phyloP scores from a whole-genome alignment of 345 rosid species.

The Noccaea bulbosa region DNA sequence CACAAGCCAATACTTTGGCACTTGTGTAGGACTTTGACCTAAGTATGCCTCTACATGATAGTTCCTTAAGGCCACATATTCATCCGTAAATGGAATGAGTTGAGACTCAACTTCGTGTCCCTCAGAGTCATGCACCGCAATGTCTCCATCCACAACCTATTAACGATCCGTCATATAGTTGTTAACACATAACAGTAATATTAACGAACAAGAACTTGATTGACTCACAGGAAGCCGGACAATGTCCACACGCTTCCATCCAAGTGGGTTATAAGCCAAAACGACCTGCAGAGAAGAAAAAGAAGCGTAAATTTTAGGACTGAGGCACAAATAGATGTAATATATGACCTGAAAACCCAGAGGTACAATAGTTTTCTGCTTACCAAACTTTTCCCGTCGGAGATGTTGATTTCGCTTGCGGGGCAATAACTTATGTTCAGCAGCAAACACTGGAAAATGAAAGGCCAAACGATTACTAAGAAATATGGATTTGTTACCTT shows the following conservation, averaged over 20 bases:
- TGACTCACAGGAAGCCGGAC: slow-evolving; percentile 85
- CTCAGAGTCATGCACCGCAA: slow-evolving; percentile 72
- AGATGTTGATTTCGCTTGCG: slow-evolving; percentile 67
- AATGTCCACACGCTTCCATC: slow-evolving; percentile 90
- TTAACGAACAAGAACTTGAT: slow-evolving; percentile 22
- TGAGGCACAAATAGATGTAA: slow-evolving; percentile 9
- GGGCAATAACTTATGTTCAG: slow-evolving; percentile 95
- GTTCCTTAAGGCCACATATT: slow-evolving; percentile 58
- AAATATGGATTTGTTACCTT: background rate
- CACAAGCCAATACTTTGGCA: slow-evolving; percentile 86
- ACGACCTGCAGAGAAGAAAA: slow-evolving; percentile 55
- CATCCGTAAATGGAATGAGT: slow-evolving; percentile 73
- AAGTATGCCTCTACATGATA: slow-evolving; percentile 77
- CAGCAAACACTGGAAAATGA: slow-evolving; percentile 76
- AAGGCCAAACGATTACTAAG: slow-evolving; percentile 17
- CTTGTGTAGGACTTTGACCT: slow-evolving; percentile 57
- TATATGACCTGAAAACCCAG: slow-evolving; percentile 26
- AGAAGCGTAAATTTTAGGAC: slow-evolving; percentile 26
- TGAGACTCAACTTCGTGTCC: slow-evolving; percentile 86
- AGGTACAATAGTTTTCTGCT: slow-evolving; percentile 28
- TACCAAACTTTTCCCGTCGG: slow-evolving; percentile 78
- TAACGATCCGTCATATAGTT: slow-evolving; percentile 14
- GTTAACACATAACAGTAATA: slow-evolving; percentile 12
- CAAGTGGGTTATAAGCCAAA: slow-evolving; percentile 89
- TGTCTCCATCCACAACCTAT: slow-evolving; percentile 68